Evolutionary conservation across 306 rosid genomes (phyloP), one percentile per base, ranked within the genome.

Genomic region (Trifolium repens): DNA sequence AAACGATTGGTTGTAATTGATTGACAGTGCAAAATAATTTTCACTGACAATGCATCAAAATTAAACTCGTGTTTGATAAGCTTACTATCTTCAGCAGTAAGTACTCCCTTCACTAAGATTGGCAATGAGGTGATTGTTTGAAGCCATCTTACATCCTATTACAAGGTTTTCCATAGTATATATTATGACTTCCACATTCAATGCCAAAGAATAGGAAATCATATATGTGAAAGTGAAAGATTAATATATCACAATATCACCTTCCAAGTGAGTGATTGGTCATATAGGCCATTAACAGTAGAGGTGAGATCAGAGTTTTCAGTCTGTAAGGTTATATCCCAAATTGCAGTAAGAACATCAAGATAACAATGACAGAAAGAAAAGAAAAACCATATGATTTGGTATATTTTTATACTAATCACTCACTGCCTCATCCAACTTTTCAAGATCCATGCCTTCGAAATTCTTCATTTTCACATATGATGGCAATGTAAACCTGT

Each of bases 181-280:
- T 54, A 17, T 19, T 8, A 54, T 54, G 12, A 17, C 60, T 17
- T 54, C 60, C 60, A 54, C 13, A 19, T 8, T 8, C 13, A 54
- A 54, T 19, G 60, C 3, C 26, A 46, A 7, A 9, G 0, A 1
- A 2, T n/a, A 52, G 10, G 26, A 52, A 52, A 52, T 52, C 24
- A n/a, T 16, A 16, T 16, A 52, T 47, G 7, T 14, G 17, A 8
- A 22, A 22, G 24, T 22, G 9, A 47, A 47, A 13, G 16, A 47
- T 14, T 17, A 4, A 49, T 13, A 11, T 11, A 11, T 11, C 11
- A 47, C 4, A n/a, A 52, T 14, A 42, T 77, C 77, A 91, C 97
- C 97, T 91, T 85, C 98, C 97, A 94, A 85, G 64, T 94, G 73
- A 91, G 90, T 71, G 97, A 82, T 44, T 75, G 89, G 52, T 94